A percentile compares a stretch with the other conserved stretches of the same genome.
phyloP scores from a whole-genome alignment of 2,329 filamentous ascomycete species.

The Cladophialophora psammophila region DNA sequence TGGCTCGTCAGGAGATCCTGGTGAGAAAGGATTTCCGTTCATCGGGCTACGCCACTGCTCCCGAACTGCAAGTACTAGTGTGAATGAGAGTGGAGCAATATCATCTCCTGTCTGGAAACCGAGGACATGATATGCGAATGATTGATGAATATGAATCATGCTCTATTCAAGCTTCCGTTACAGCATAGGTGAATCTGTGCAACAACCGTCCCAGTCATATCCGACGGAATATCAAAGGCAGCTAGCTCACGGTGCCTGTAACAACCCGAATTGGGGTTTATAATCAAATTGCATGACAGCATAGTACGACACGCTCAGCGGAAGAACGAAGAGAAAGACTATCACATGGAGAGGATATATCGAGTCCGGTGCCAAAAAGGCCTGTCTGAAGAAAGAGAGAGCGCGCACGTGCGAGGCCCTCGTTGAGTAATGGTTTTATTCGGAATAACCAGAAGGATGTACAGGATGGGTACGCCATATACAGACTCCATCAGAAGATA shows the following conservation, averaged over 20 bases:
- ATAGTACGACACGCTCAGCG: neutral
- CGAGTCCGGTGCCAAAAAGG: neutral
- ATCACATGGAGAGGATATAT: neutral
- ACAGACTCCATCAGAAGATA: neutral
- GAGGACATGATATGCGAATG: neutral
- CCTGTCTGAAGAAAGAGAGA: neutral
- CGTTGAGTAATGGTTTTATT: neutral
- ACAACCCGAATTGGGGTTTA: neutral
- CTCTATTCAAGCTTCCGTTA: neutral
- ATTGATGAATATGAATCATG: neutral
- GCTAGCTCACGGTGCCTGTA: neutral
- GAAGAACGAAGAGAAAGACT: neutral
- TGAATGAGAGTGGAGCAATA: neutral
- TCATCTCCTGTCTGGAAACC: neutral
- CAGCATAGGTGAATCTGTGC: neutral
- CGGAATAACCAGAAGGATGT: neutral
- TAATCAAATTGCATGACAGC: neutral
- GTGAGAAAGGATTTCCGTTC: constrained; percentile 20
- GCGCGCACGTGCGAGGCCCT: neutral
- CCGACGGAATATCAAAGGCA: neutral
- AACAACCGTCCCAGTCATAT: neutral
- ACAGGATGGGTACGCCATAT: neutral
- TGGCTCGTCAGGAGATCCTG: constrained; percentile 26
- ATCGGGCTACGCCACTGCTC: constrained; percentile 15
- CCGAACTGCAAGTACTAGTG: constrained; percentile 13